A percentile compares a stretch with the other conserved stretches of the same genome.
phyloP scores from a whole-genome alignment of 176 grass and related monocot species.

The Carex parvula region DNA sequence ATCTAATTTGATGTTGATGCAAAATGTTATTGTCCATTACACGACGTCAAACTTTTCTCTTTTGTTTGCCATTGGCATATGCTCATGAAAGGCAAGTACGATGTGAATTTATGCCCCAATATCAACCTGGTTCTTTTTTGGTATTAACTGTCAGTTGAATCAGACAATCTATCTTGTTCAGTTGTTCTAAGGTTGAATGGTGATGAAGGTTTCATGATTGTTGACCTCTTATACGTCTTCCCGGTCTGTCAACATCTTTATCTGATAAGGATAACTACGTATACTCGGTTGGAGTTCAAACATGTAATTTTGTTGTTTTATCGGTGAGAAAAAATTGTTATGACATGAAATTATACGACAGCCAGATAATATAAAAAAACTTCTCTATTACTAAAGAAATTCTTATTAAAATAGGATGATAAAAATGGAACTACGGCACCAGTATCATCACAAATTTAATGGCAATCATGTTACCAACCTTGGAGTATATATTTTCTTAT shows the following conservation, averaged over 20 bases:
- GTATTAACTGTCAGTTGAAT: background rate
- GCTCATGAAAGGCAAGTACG: background rate
- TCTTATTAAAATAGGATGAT: too few species aligned
- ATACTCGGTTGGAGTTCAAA: background rate
- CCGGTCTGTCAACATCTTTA: background rate
- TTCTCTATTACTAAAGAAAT: background rate
- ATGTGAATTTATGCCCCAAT: background rate
- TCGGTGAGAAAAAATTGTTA: background rate
- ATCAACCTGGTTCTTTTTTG: background rate
- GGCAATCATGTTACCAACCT: too few species aligned
- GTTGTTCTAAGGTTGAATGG: background rate
- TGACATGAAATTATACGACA: background rate
- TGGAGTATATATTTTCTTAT: background rate
- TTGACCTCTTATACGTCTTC: background rate
- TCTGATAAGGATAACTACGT: background rate
- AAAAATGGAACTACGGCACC: background rate
- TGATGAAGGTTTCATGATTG: background rate
- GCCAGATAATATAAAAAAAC: too few species aligned
- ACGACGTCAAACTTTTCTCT: background rate
- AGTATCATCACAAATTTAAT: background rate
- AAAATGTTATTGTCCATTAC: background rate
- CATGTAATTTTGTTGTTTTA: background rate
- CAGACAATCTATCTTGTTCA: background rate
- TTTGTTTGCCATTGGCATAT: slow-evolving; percentile 21
- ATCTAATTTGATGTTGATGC: background rate